These are phyloP conservation scores for Aspergillus funiculosus DNA, from an alignment of 495 filamentous ascomycete genomes.

Conservation along the genomic window DNA sequence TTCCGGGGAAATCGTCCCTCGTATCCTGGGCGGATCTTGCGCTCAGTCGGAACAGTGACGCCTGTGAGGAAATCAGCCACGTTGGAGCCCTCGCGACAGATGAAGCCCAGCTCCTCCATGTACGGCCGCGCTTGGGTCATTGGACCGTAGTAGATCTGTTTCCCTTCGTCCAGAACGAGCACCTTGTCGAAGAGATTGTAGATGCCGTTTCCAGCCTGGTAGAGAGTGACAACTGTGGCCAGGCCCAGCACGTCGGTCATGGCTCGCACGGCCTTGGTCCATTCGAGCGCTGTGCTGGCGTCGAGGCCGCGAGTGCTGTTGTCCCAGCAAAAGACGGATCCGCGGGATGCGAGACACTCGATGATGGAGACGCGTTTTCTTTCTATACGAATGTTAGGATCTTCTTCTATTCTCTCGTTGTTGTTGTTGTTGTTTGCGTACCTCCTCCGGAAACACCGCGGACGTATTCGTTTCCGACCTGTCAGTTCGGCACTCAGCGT, in stretches of 20 bases:
- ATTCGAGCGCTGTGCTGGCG: conserved; percentile 52
- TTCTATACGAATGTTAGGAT: neutral
- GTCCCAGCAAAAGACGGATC: conserved; percentile 57
- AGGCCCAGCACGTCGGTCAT: conserved; percentile 43
- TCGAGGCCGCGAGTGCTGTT: conserved; percentile 58
- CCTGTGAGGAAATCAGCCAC: conserved; percentile 63
- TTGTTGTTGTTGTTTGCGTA: no score
- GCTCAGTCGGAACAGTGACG: conserved; percentile 62
- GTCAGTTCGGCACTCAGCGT: no score
- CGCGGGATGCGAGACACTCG: conserved; percentile 57
- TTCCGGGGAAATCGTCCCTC: conserved; percentile 44
- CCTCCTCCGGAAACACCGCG: conserved; percentile 82
- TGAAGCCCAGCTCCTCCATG: conserved; percentile 62
- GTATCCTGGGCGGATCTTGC: conserved; percentile 51
- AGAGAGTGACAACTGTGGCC: conserved; percentile 44
- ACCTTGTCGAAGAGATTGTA: conserved; percentile 64
- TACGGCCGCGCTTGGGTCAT: conserved; percentile 55
- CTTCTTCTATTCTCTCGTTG: conserved; percentile 44
- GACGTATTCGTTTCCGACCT: conserved; percentile 70
- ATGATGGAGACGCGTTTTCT: conserved; percentile 64
- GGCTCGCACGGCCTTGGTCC: conserved; percentile 41
- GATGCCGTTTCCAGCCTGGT: conserved; percentile 60
- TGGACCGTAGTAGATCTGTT: conserved; percentile 57
- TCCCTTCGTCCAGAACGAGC: conserved; percentile 56
- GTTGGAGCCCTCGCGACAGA: conserved; percentile 60